phyloP scores from a whole-genome alignment of 345 rosid genomes.

The Nasturtium officinale region DNA sequence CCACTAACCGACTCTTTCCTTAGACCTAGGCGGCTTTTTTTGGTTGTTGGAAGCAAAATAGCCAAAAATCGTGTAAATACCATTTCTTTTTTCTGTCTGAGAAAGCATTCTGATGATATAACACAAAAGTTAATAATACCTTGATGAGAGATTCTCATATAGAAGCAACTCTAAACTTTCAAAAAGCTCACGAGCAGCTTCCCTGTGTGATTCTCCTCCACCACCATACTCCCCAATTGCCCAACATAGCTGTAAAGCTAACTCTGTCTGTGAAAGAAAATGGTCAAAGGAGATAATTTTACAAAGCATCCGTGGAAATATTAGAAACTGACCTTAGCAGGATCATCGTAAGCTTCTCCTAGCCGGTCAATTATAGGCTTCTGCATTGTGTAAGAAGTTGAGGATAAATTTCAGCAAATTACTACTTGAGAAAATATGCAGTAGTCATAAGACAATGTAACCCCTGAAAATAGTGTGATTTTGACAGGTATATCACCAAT shows the following conservation, averaged over 20 bases:
- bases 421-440: slow-evolving; percentile 3
- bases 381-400: slow-evolving; percentile 50
- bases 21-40: slow-evolving; percentile 71
- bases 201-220: slow-evolving; percentile 83
- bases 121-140: slow-evolving; percentile 48
- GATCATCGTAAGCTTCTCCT: slow-evolving; percentile 92
- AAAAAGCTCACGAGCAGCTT: slow-evolving; percentile 95
- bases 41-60: slow-evolving; percentile 32
- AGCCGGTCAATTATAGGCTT: slow-evolving; percentile 92
- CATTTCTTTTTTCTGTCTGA: not conserved
- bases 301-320: slow-evolving; percentile 1
- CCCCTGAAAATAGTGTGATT: not conserved
- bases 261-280: slow-evolving; percentile 58
- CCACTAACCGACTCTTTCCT: slow-evolving; percentile 61
- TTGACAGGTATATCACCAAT: slow-evolving; percentile 6
- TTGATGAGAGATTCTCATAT: slow-evolving; percentile 88
- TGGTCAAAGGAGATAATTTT: slow-evolving; percentile 5
- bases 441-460: not conserved
- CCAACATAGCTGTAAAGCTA: slow-evolving; percentile 96
- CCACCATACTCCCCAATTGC: slow-evolving; percentile 98
- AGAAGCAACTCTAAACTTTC: slow-evolving; percentile 91
- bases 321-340: slow-evolving; percentile 69
- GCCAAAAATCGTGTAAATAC: slow-evolving; percentile 5
- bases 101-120: slow-evolving; percentile 12
- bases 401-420: not conserved